These are phyloP conservation scores for Chamaenerion angustifolium DNA, from an alignment of 345 rosid genomes.

Conservation along the genomic window DNA sequence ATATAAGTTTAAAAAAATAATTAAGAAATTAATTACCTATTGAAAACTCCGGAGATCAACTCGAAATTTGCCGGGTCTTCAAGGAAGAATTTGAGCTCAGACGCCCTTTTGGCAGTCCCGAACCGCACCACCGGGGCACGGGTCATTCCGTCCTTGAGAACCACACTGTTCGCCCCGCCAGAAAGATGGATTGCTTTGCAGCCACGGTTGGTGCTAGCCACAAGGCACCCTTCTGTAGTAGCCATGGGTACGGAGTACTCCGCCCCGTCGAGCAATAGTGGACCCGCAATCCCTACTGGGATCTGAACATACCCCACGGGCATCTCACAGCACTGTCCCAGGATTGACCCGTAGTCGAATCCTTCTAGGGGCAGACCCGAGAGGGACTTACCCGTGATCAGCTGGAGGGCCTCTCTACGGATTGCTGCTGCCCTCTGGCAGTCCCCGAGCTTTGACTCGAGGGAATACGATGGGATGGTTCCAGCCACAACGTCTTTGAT, in stretches of 20 bases:
- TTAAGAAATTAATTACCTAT: slow-evolving; percentile 15
- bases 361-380: slow-evolving; percentile 53
- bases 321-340: slow-evolving; percentile 79
- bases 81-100: slow-evolving; percentile 45
- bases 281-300: slow-evolving; percentile 74
- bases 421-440: slow-evolving; percentile 44
- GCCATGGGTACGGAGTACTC: slow-evolving; percentile 66
- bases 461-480: slow-evolving; percentile 36
- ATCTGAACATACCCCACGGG: slow-evolving; percentile 68
- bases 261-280: slow-evolving; percentile 41
- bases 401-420: slow-evolving; percentile 49
- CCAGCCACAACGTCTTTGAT: slow-evolving; percentile 38
- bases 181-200: slow-evolving; percentile 56
- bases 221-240: slow-evolving; percentile 66
- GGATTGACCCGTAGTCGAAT: slow-evolving; percentile 43
- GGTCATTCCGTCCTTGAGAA: slow-evolving; percentile 54
- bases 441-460: slow-evolving; percentile 52
- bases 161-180: slow-evolving; percentile 41
- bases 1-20: too few species aligned
- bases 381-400: slow-evolving; percentile 37
- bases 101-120: slow-evolving; percentile 32
- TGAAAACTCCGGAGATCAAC: slow-evolving; percentile 26
- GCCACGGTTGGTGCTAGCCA: slow-evolving; percentile 64
- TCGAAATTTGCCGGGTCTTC: slow-evolving; percentile 44
- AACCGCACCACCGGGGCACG: slow-evolving; percentile 63